phyloP scores from a whole-genome alignment of 495 filamentous ascomycete genomes.

The Jackrogersella minutella region DNA sequence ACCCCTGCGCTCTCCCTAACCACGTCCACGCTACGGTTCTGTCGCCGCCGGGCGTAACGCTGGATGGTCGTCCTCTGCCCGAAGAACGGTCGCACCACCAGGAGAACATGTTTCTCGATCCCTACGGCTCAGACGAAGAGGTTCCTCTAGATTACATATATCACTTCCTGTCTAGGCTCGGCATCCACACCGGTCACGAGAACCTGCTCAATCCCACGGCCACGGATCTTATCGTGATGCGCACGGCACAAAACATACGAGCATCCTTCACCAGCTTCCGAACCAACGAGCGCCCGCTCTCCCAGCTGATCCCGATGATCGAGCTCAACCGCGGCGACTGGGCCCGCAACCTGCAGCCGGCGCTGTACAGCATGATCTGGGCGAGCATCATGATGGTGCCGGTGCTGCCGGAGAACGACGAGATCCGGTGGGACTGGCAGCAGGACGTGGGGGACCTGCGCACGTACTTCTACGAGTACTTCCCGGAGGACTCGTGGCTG shows the following conservation, averaged over 20 bases:
- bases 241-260: slow-evolving; percentile 83
- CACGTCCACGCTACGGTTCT: slow-evolving; percentile 80
- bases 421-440: slow-evolving; percentile 52
- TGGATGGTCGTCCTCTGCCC: slow-evolving; percentile 61
- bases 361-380: slow-evolving; percentile 83
- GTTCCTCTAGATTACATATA: slow-evolving; percentile 65
- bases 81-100: slow-evolving; percentile 41
- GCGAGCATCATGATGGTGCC: slow-evolving; percentile 69
- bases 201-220: slow-evolving; percentile 66
- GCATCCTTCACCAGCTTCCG: slow-evolving; percentile 52
- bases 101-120: slow-evolving; percentile 81
- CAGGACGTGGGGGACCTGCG: slow-evolving; percentile 65
- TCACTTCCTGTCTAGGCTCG: slow-evolving; percentile 67
- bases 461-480: slow-evolving; percentile 71
- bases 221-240: slow-evolving; percentile 71
- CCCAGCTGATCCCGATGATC: slow-evolving; percentile 44
- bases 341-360: slow-evolving; percentile 66
- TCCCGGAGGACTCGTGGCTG: slow-evolving; percentile 73
- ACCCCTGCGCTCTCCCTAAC: slow-evolving; percentile 77
- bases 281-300: slow-evolving; percentile 41
- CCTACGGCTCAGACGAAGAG: slow-evolving; percentile 75
- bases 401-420: slow-evolving; percentile 40
- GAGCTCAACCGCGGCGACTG: slow-evolving; percentile 49
- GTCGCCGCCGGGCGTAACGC: slow-evolving; percentile 63
- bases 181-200: slow-evolving; percentile 63